phyloP scores from a whole-genome alignment of 2,329 filamentous ascomycete species.

The Talaromyces amestolkiae region DNA sequence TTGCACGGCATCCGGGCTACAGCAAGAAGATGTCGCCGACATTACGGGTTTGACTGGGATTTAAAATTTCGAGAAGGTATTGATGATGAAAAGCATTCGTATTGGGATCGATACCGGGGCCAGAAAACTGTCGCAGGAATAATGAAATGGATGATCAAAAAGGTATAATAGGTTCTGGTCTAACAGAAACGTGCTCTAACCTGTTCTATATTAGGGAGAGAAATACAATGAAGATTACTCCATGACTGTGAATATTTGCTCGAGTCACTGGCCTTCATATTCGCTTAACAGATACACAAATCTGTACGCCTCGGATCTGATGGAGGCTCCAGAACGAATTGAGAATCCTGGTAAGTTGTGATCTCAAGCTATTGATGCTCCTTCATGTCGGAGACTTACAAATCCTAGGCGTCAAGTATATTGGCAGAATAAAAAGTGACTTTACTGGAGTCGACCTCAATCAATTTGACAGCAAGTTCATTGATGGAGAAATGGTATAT shows the following conservation, averaged over 20 bases:
- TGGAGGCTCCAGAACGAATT: not conserved
- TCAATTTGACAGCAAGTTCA: not conserved
- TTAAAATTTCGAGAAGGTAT: not conserved
- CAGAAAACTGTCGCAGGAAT: too few relatives aligned
- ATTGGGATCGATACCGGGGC: too few relatives aligned
- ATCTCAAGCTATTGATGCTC: not conserved
- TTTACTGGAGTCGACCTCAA: not conserved
- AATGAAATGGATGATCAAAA: conserved; percentile 1
- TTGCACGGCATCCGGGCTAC: conserved; percentile 1
- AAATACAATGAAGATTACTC: not conserved
- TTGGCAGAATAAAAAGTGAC: not conserved
- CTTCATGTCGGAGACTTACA: not conserved
- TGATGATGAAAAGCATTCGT: not conserved
- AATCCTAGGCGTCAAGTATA: not conserved
- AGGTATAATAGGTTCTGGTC: not conserved
- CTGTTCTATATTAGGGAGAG: not conserved
- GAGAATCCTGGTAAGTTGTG: not conserved
- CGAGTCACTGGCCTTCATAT: not conserved
- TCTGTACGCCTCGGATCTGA: not conserved
- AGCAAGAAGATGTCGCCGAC: conserved; percentile 7
- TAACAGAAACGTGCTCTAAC: not conserved
- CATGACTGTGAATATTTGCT: not conserved
- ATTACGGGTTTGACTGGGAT: not conserved
- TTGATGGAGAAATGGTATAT: not conserved
- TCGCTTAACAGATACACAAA: not conserved